Conservation (phyloP, 2,329 filamentous ascomycete species). For the Colletotrichum australisinense region DNA sequence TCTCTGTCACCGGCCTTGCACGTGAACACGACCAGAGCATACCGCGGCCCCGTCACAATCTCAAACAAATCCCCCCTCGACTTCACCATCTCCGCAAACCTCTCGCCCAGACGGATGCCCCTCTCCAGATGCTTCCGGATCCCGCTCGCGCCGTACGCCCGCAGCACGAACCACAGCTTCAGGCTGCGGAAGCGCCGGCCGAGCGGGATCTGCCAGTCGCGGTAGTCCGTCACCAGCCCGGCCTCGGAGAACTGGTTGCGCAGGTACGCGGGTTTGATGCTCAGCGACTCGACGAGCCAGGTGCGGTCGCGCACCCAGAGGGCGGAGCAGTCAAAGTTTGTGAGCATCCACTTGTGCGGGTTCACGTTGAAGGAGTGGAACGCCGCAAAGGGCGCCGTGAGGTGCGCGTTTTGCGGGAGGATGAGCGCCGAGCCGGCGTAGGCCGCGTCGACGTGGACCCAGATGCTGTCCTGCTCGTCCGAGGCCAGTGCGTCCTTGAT, state of each 20-base stretch:
- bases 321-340: slow-evolving; percentile 89
- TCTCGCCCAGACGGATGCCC: slow-evolving; percentile 76
- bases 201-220: slow-evolving; percentile 97
- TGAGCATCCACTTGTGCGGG: slow-evolving; percentile 97
- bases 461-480: slow-evolving; percentile 66
- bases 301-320: slow-evolving; percentile 81
- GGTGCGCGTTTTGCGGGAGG: slow-evolving; percentile 81
- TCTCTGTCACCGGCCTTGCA: slow-evolving; percentile 56
- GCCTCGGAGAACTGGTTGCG: slow-evolving; percentile 83
- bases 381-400: slow-evolving; percentile 68
- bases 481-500: slow-evolving; percentile 63
- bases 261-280: slow-evolving; percentile 84
- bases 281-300: slow-evolving; percentile 83
- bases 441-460: slow-evolving; percentile 94
- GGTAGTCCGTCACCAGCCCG: slow-evolving; percentile 91
- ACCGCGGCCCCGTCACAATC: slow-evolving; percentile 79
- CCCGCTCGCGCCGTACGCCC: slow-evolving; percentile 83
- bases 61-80: slow-evolving; percentile 77
- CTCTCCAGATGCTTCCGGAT: slow-evolving; percentile 79
- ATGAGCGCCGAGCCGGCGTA: slow-evolving; percentile 90
- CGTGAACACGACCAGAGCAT: slow-evolving; percentile 83
- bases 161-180: slow-evolving; percentile 95
- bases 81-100: slow-evolving; percentile 72
- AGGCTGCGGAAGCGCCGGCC: slow-evolving; percentile 88
- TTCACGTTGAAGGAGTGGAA: slow-evolving; percentile 96